A percentile compares a stretch with the other conserved stretches of the same genome.
These are phyloP conservation scores for Trichosporon sp. DNA, from an alignment of 1,284 basidiomycete genomes.

Conservation along the genomic window DNA sequence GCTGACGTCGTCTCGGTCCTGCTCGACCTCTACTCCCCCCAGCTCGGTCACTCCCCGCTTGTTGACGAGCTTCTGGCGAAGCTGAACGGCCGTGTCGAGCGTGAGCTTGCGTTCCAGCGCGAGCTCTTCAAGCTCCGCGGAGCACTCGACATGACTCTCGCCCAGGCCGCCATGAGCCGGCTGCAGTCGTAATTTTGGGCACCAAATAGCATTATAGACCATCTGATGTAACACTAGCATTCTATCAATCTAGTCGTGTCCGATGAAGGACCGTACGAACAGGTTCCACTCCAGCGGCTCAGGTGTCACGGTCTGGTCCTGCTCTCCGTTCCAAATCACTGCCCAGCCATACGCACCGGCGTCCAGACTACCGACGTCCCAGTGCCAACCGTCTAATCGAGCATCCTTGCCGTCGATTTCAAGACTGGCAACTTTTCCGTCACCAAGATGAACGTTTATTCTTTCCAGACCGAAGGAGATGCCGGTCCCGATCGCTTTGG, in stretches of 20 bases:
- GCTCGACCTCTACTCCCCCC: conserved; percentile 85
- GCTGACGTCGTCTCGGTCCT: conserved; percentile 77
- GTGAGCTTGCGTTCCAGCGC: conserved; percentile 85
- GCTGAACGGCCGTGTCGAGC: conserved; percentile 73
- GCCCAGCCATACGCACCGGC: conserved; percentile 29
- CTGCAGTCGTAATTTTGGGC: conserved; percentile 4
- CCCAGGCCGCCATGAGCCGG: conserved; percentile 46
- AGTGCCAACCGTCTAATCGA: conserved; percentile 28
- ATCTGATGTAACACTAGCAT: conserved; percentile 7
- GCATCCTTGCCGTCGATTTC: conserved; percentile 34
- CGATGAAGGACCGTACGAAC: not conserved
- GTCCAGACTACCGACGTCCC: conserved; percentile 25
- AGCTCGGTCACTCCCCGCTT: conserved; percentile 87
- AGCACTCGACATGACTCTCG: conserved; percentile 87
- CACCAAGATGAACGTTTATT: conserved; percentile 31
- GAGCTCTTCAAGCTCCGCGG: conserved; percentile 80
- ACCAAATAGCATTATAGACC: conserved; percentile 4
- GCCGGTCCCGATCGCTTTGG: conserved; percentile 44
- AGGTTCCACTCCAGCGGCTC: not conserved
- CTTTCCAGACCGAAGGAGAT: conserved; percentile 42
- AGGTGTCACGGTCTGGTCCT: not conserved
- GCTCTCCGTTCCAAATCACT: conserved; percentile 32
- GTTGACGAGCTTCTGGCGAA: conserved; percentile 83
- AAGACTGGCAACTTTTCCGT: conserved; percentile 19
- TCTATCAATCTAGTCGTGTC: not conserved